Percentiles rank a stretch among this genome's conserved stretches.
Evolutionary conservation across 371 early-diverging fungal genomes (phyloP).

Genomic region (Mortierella sp.): DNA sequence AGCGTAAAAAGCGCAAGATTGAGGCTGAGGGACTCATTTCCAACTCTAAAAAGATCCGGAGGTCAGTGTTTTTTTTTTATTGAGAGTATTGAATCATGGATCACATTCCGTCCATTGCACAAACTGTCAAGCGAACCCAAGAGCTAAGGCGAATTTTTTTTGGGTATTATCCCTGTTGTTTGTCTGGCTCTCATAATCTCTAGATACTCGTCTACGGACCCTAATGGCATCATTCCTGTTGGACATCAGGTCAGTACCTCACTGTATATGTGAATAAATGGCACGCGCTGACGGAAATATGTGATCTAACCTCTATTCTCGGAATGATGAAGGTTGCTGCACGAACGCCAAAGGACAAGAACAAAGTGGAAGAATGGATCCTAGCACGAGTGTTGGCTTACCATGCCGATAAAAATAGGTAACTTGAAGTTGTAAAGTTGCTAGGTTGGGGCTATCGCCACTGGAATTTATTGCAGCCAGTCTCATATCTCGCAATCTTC

Average conservation of each 20-base stretch:
- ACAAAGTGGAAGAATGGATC: slow-evolving; percentile 80
- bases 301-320: background rate
- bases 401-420: slow-evolving; percentile 74
- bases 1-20: slow-evolving; percentile 75
- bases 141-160: background rate
- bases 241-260: slow-evolving; percentile 57
- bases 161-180: too few species aligned
- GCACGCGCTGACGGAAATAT: background rate
- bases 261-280: background rate
- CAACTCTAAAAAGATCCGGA: slow-evolving; percentile 65
- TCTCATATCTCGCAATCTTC: background rate
- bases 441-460: too few species aligned
- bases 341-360: slow-evolving; percentile 71
- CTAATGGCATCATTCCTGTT: slow-evolving; percentile 56
- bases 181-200: background rate
- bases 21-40: slow-evolving; percentile 66
- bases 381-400: slow-evolving; percentile 75
- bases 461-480: background rate
- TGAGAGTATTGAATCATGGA: too few species aligned
- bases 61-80: slow-evolving; percentile 44
- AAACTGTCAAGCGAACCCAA: background rate
- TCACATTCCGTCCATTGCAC: too few species aligned
- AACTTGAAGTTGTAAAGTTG: background rate
- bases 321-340: slow-evolving; percentile 68
- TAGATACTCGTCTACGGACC: slow-evolving; percentile 43